Conservation (phyloP, 805 yeast genomes). For the Candida tallmaniae region DNA sequence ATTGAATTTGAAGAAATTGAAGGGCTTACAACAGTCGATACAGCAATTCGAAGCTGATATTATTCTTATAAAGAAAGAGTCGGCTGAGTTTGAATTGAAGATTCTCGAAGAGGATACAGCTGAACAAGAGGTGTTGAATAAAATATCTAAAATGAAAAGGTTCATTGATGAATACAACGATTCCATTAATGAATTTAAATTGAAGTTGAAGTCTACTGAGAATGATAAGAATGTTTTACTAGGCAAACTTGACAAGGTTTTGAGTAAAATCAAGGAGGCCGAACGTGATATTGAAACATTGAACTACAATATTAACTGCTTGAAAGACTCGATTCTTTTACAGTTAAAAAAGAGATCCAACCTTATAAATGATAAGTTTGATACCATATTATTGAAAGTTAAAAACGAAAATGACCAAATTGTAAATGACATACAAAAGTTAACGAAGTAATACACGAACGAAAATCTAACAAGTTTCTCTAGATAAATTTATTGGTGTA, state of each 20-base stretch:
- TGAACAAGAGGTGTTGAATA: slow-evolving; percentile 4
- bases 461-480: no score
- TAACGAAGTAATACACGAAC: slow-evolving; percentile 14
- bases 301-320: slow-evolving; percentile 21
- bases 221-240: slow-evolving; percentile 17
- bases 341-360: slow-evolving; percentile 23
- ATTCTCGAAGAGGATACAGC: not conserved
- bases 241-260: slow-evolving; percentile 22
- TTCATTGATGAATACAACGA: slow-evolving; percentile 20
- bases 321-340: slow-evolving; percentile 21
- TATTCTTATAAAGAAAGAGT: slow-evolving; percentile 5
- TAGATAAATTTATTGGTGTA: no score
- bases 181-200: slow-evolving; percentile 17
- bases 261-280: slow-evolving; percentile 19
- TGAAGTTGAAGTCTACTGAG: slow-evolving; percentile 18
- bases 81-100: slow-evolving; percentile 2
- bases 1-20: slow-evolving; percentile 28
- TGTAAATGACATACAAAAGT: slow-evolving; percentile 6
- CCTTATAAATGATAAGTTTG: slow-evolving; percentile 30
- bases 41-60: slow-evolving; percentile 36
- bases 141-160: slow-evolving; percentile 21
- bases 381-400: slow-evolving; percentile 30
- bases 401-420: slow-evolving; percentile 9
- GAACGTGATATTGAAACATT: slow-evolving; percentile 22
- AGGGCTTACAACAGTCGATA: slow-evolving; percentile 37